Evolutionary conservation across 345 rosid genomes (phyloP), one percentile per base, ranked within the genome.

Genomic region (Gossypium ekmanianum): DNA sequence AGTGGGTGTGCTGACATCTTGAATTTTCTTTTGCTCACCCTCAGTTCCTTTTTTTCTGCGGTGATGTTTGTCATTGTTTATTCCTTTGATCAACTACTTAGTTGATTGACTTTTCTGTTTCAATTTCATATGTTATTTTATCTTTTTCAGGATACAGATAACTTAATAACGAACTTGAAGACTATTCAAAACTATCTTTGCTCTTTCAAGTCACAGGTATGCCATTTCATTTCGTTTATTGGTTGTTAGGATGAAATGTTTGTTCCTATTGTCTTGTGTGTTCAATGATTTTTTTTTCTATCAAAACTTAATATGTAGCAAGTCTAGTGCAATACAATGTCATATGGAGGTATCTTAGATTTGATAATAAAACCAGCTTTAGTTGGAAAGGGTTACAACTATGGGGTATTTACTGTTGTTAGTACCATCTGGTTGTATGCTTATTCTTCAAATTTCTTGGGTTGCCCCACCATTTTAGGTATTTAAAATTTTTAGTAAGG

Each of bases 161-260:
- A 82, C 77, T 79, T 92, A 44, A 87, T 90, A 29, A 71, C 85
- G 73, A 96, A 93, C 80, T 80, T 93, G 77, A 92, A 92, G 82
- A 93, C 87, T 61, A 90, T 96, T 74, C 94, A 92, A 83, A 88
- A 90, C 80, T 92, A 96, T 84, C 91, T 96, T 55, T 90, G 97
- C 87, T 90, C 98, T 34, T 93, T 93, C 79, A 79, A 84, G 62
- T 83, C 92, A 55, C 94, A 88, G 97, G 98, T 95, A 77, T 73
- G 78, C 71, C 51, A 48, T 73, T 63, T 74, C 47, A 62, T 62
- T 63, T 66, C 68, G 52, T 34, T 61, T 50, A 65, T 67, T 57
- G 11, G 63, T 61, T 50, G 20, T 56, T 24, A 29, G 72, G 55
- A 13, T 29, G 71, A 65, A 47, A 61, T n/a, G 20, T 71, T 18